Evolutionary conservation across 805 yeast species (phyloP), one percentile per base, ranked within the genome.

Genomic region (Cyberlindnera veronae): DNA sequence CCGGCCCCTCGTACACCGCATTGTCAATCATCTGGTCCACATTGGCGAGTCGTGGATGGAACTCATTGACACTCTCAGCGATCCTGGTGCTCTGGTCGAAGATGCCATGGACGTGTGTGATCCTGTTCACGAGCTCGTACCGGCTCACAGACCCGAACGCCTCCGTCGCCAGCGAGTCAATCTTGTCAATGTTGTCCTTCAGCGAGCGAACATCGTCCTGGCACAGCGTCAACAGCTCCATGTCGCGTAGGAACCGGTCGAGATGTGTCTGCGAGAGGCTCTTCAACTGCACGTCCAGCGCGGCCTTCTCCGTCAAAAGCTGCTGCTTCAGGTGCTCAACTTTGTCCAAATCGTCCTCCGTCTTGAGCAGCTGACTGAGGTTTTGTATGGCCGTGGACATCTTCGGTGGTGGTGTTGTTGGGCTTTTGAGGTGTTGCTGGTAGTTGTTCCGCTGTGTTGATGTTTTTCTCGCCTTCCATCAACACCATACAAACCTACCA

Each of bases 71-170:
- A 45, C 76, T 83, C 29, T 72, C 68, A 45, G 81, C 79, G 22
- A 89, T 76, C 48, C 69, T 64, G 29, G 80, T 77, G 8, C 87
- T 85, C 50, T 79, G 82, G 35, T 72, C 76, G 58, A 91, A 79
- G 49, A 81, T 83, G 49, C 82, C 84, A 58, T 85, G 81, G 4
- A 84, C 73, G 19, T 68, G 68, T 0, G 95, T 77, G 45, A 88
- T 76, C 44, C 73, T 71, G 55, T 78, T 76, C 34, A 90, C 81
- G 28, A 83, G 68, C 35, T 77, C 83, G 60, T 86, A 89, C 40
- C 81, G 76, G 16, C 73, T 69, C 17, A 86, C 81, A 8, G 81
- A 69, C 10, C 75, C 67, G 21, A 74, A 69, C 15, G 83, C 76
- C 20, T 77, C 81, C n/a, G 62, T 62, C 39, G 81, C 74, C 6